These are phyloP conservation scores for Letharia columbiana DNA, from an alignment of 495 filamentous ascomycete species.

Conservation along the genomic window DNA sequence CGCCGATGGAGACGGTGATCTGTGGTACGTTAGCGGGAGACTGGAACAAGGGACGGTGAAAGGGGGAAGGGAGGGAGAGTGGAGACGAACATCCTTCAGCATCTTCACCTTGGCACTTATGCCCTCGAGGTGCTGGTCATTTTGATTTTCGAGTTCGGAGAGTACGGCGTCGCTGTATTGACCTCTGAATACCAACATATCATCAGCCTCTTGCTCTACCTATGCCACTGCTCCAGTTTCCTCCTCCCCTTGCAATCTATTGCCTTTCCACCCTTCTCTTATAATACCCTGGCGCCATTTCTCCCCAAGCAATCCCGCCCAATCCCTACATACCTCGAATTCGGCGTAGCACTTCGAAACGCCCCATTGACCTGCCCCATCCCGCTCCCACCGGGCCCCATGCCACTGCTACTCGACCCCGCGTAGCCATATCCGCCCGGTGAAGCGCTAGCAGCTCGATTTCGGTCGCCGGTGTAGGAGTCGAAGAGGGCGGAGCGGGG, in stretches of 20 bases:
- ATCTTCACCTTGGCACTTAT: conserved; percentile 84
- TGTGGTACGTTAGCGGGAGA: conserved; percentile 27
- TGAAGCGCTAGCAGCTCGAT: conserved; percentile 40
- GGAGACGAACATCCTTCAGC: conserved; percentile 73
- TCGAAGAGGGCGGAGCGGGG: conserved; percentile 84
- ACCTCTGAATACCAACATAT: conserved; percentile 44
- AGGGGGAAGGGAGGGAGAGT: conserved; percentile 17
- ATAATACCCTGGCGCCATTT: not conserved
- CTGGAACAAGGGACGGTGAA: not conserved
- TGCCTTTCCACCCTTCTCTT: too few species aligned
- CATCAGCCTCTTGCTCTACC: not conserved
- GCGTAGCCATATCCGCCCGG: conserved; percentile 57
- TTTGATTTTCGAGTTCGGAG: conserved; percentile 89
- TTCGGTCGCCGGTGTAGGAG: conserved; percentile 61
- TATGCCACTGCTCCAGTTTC: not conserved
- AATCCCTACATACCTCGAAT: conserved; percentile 52
- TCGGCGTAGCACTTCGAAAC: conserved; percentile 69
- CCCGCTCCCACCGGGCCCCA: not conserved
- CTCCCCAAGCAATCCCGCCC: not conserved
- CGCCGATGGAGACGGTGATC: conserved; percentile 88
- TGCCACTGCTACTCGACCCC: conserved; percentile 30
- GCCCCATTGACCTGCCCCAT: conserved; percentile 31
- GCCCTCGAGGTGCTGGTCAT: conserved; percentile 82
- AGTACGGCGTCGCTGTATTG: conserved; percentile 92
- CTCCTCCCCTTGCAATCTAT: not conserved